These are phyloP conservation scores for Stephania yunnanensis DNA, from an alignment of 164 flowering plant genomes.

Conservation along the genomic window DNA sequence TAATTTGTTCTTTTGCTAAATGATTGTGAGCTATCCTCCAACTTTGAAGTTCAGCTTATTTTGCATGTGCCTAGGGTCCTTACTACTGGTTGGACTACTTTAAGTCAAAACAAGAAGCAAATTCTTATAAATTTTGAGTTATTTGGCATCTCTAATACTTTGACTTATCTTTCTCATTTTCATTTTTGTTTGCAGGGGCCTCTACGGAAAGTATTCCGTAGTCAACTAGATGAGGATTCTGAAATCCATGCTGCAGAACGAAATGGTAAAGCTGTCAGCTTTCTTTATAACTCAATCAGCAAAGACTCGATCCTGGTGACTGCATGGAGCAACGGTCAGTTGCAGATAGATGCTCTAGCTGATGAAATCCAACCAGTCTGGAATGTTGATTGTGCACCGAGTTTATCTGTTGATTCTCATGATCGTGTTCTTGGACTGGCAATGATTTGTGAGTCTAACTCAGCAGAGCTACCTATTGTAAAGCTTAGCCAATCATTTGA, in stretches of 20 bases:
- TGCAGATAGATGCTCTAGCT: constrained; percentile 90
- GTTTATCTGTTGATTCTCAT: constrained; percentile 50
- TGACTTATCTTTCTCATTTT: background rate
- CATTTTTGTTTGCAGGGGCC: constrained; percentile 59
- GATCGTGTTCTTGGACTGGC: constrained; percentile 58
- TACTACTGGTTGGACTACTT: background rate
- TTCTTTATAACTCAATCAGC: constrained; percentile 64
- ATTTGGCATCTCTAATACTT: background rate
- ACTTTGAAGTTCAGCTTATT: too few species aligned
- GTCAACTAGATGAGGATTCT: constrained; percentile 33
- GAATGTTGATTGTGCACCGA: constrained; percentile 57
- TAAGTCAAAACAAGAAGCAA: background rate
- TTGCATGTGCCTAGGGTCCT: too few species aligned
- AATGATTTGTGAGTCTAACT: constrained; percentile 82
- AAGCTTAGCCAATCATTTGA: constrained; percentile 46
- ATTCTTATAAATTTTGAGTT: background rate
- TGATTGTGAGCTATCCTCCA: too few species aligned
- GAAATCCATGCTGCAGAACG: constrained; percentile 37
- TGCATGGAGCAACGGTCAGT: constrained; percentile 87
- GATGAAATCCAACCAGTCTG: constrained; percentile 95
- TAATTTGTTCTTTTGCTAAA: too few species aligned
- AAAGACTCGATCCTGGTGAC: constrained; percentile 78
- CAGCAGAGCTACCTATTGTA: constrained; percentile 25
- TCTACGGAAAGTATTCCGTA: constrained; percentile 44
- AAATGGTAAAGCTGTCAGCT: constrained; percentile 76